A percentile compares a stretch with the other conserved stretches of the same genome.
phyloP scores from a whole-genome alignment of 352 stramenopile species.

The Peronosclerospora sorghi region DNA sequence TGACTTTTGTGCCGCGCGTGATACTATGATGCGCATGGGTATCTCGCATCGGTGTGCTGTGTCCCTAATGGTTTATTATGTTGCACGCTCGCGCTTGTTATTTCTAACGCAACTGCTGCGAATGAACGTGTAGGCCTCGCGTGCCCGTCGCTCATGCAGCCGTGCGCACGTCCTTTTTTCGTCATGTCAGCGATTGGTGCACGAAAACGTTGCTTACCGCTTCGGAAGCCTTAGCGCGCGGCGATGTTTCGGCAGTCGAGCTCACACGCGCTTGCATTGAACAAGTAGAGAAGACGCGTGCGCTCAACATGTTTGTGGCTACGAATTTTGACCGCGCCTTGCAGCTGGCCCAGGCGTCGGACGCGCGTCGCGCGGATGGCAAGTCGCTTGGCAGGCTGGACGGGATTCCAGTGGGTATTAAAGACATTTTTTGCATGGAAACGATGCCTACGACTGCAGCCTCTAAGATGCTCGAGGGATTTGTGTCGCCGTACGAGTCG shows the following conservation, averaged over 20 bases:
- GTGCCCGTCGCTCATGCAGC: not conserved
- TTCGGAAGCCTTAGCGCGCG: constrained; percentile 31
- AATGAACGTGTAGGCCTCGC: constrained; percentile 3
- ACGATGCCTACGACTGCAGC: constrained; percentile 76
- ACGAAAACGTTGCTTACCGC: constrained; percentile 43
- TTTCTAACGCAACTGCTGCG: too few species aligned
- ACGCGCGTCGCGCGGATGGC: constrained; percentile 45
- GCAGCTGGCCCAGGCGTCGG: constrained; percentile 62
- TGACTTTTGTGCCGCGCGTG: too few species aligned
- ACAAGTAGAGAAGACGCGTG: constrained; percentile 54
- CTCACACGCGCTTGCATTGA: constrained; percentile 62
- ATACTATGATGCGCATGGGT: too few species aligned
- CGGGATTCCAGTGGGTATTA: constrained; percentile 93
- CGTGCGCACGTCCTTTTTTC: not conserved
- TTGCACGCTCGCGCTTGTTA: too few species aligned
- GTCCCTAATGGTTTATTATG: too few species aligned
- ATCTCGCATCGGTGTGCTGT: too few species aligned
- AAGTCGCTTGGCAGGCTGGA: constrained; percentile 64
- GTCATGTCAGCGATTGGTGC: constrained; percentile 48
- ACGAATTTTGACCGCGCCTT: constrained; percentile 63
- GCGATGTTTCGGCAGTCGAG: constrained; percentile 42
- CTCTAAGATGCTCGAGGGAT: constrained; percentile 86
- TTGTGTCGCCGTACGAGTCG: constrained; percentile 86
- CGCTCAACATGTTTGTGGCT: constrained; percentile 75
- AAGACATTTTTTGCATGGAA: constrained; percentile 93